These are phyloP conservation scores for Cochlearia excelsa DNA, from an alignment of 345 rosid species.

Conservation along the genomic window DNA sequence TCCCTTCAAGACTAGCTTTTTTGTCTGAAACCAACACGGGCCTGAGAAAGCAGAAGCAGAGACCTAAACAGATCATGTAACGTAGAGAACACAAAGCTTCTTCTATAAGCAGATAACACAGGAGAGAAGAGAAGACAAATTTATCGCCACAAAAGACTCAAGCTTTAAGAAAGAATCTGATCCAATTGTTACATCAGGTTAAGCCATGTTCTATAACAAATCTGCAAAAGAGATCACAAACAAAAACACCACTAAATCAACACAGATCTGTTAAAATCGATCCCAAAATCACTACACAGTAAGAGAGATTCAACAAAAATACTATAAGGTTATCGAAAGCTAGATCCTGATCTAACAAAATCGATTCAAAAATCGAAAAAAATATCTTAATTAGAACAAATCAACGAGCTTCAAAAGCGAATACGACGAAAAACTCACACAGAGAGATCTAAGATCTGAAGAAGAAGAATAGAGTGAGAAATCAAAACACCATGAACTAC, in stretches of 20 bases:
- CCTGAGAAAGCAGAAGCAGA: conserved; percentile 22
- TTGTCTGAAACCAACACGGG: conserved; percentile 40
- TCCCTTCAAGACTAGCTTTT: conserved; percentile 46
- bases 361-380: not conserved
- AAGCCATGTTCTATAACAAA: conserved; percentile 27
- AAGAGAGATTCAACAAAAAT: not conserved
- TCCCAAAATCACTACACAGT: conserved; percentile 8
- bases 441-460: conserved; percentile 25
- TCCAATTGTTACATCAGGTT: conserved; percentile 34
- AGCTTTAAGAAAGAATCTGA: conserved; percentile 26
- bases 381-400: not conserved
- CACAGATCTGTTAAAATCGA: conserved; percentile 18
- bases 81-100: conserved; percentile 13
- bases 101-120: conserved; percentile 4
- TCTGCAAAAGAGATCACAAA: conserved; percentile 10
- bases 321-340: not conserved
- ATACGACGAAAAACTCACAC: conserved; percentile 23
- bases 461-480: not conserved
- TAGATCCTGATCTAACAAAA: conserved; percentile 29
- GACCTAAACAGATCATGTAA: conserved; percentile 51
- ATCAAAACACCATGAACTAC: conserved; percentile 1
- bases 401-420: conserved; percentile 3
- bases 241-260: not conserved
- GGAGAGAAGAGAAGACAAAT: not conserved
- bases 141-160: conserved; percentile 1